These are phyloP conservation scores for Astraeus odoratus DNA, from an alignment of 768 basidiomycete genomes.

Conservation along the genomic window DNA sequence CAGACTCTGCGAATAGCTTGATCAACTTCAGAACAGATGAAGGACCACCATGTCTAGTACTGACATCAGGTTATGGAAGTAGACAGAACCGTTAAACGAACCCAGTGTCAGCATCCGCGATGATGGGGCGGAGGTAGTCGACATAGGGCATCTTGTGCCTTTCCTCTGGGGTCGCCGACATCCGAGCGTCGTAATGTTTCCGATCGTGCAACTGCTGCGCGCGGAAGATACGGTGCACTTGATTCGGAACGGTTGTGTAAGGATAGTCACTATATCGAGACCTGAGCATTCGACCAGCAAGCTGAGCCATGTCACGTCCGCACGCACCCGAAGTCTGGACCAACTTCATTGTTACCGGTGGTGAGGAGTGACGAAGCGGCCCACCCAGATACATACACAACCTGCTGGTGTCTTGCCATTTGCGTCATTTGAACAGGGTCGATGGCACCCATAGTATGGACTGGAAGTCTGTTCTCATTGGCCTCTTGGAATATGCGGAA, in stretches of 20 bases:
- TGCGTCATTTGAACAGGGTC: conserved; percentile 95
- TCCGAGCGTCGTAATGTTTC: conserved; percentile 86
- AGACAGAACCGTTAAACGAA: conserved; percentile 26
- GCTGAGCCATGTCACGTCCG: not conserved
- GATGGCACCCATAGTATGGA: conserved; percentile 90
- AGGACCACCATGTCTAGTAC: conserved; percentile 79
- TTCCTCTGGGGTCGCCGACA: conserved; percentile 55
- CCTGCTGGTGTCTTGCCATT: conserved; percentile 82
- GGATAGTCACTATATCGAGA: conserved; percentile 74
- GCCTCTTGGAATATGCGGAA: conserved; percentile 58
- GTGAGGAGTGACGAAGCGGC: conserved; percentile 81
- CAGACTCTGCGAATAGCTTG: conserved; percentile 93
- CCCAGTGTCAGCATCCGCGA: conserved; percentile 95
- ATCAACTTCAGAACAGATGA: conserved; percentile 92
- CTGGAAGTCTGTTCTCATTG: conserved; percentile 55
- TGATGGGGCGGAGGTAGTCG: conserved; percentile 87
- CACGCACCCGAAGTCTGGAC: conserved; percentile 77
- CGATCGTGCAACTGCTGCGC: conserved; percentile 90
- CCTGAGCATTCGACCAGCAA: conserved; percentile 1
- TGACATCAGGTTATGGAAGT: not conserved
- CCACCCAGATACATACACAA: conserved; percentile 92
- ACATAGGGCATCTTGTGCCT: conserved; percentile 68
- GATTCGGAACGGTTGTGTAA: conserved; percentile 94
- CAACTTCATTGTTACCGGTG: conserved; percentile 87
- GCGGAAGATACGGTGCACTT: conserved; percentile 86